phyloP scores from a whole-genome alignment of 139 green algal species.

The Tetradesmus obliquus region DNA sequence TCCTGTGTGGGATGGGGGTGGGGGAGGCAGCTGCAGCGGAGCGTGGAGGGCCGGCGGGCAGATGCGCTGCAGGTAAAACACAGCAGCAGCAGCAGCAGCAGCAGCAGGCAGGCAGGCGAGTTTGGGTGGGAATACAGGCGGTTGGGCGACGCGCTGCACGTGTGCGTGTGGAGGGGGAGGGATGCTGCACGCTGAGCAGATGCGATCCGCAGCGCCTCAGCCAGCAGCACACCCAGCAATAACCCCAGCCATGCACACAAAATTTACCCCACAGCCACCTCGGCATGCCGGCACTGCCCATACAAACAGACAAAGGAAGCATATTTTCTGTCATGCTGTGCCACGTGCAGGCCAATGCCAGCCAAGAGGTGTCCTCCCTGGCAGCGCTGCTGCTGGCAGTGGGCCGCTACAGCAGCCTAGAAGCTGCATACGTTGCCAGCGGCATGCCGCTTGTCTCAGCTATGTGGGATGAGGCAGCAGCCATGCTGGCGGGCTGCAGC shows the following conservation, averaged over 20 bases:
- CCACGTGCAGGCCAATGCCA: constrained; percentile 30
- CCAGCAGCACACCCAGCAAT: no score
- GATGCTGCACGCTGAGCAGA: no score
- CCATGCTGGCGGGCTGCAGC: constrained; percentile 11
- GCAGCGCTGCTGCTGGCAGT: constrained; percentile 69
- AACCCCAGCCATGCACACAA: no score
- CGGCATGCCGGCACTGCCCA: not conserved
- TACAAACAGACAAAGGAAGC: not conserved
- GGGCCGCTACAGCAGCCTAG: constrained; percentile 65
- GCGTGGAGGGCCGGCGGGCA: constrained; percentile 77
- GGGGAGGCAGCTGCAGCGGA: constrained; percentile 72
- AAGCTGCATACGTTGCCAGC: constrained; percentile 72
- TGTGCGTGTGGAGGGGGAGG: no score
- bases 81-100: no score
- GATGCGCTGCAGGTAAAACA: constrained; percentile 68
- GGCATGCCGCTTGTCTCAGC: constrained; percentile 57
- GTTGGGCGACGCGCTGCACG: no score
- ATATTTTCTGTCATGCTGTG: no score
- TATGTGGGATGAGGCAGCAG: constrained; percentile 57
- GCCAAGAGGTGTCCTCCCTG: constrained; percentile 42
- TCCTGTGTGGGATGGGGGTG: constrained; percentile 66
- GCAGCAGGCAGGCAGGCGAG: not conserved
- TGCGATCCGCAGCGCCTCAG: no score
- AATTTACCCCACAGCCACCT: no score
- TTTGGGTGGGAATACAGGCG: not conserved